phyloP scores from a whole-genome alignment of 192 early-diverging fungal genomes.

The Dissophora ornata region DNA sequence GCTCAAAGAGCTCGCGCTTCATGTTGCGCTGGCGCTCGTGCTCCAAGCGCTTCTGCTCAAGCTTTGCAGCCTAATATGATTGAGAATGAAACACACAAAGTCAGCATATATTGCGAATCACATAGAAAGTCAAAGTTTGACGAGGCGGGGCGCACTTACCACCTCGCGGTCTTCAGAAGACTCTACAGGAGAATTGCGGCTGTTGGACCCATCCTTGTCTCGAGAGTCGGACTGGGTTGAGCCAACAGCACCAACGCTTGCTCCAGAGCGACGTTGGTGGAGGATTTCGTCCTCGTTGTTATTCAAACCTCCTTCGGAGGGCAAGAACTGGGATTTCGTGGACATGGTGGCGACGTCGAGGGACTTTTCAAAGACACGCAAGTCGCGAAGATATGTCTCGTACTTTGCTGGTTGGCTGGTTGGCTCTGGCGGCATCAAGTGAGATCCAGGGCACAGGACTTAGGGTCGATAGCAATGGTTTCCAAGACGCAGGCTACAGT shows the following conservation, averaged over 20 bases:
- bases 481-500: background rate
- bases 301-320: slow-evolving; percentile 17
- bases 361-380: slow-evolving; percentile 17
- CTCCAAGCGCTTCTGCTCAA: slow-evolving; percentile 60
- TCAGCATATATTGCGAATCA: slow-evolving; percentile 7
- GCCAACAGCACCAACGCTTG: slow-evolving; percentile 26
- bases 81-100: background rate
- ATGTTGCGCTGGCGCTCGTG: slow-evolving; percentile 57
- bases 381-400: slow-evolving; percentile 23
- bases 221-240: slow-evolving; percentile 10
- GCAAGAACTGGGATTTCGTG: slow-evolving; percentile 31
- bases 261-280: slow-evolving; percentile 32
- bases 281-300: slow-evolving; percentile 41
- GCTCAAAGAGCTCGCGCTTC: slow-evolving; percentile 59
- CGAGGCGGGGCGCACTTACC: slow-evolving; percentile 4
- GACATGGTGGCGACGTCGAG: slow-evolving; percentile 27
- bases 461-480: background rate
- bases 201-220: slow-evolving; percentile 25
- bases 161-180: slow-evolving; percentile 38
- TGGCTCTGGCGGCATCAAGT: slow-evolving; percentile 36
- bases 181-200: slow-evolving; percentile 16
- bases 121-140: slow-evolving; percentile 34
- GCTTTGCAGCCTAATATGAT: slow-evolving; percentile 33
- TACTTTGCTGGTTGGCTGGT: slow-evolving; percentile 14
- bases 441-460: slow-evolving; percentile 3